These are phyloP conservation scores for Dispira simplex DNA, from an alignment of 192 early-diverging fungal species.

Conservation along the genomic window DNA sequence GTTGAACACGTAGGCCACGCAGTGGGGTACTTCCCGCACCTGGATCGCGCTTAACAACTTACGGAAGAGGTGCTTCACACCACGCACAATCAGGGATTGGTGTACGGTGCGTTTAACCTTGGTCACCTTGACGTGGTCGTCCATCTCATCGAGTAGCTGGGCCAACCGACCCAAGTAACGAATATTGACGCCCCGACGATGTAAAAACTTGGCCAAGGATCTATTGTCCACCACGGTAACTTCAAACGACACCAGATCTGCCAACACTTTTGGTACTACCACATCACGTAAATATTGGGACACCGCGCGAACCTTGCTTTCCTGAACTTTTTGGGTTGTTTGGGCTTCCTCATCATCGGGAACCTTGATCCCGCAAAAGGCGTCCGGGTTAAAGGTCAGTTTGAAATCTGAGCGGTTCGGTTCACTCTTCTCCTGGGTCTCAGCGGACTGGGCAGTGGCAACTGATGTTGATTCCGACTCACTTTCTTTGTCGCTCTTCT, in stretches of 20 bases:
- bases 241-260: slow-evolving; percentile 40
- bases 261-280: slow-evolving; percentile 43
- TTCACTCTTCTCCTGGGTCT: slow-evolving; percentile 10
- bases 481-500: slow-evolving; percentile 12
- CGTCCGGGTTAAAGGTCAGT: slow-evolving; percentile 36
- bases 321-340: slow-evolving; percentile 23
- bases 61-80: slow-evolving; percentile 71
- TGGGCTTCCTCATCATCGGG: slow-evolving; percentile 14
- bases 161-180: slow-evolving; percentile 78
- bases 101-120: slow-evolving; percentile 40
- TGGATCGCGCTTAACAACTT: slow-evolving; percentile 38
- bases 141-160: slow-evolving; percentile 37
- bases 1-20: slow-evolving; percentile 70
- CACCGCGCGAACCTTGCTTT: slow-evolving; percentile 49
- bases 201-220: slow-evolving; percentile 64
- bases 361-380: slow-evolving; percentile 37
- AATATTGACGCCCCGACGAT: slow-evolving; percentile 95
- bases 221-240: slow-evolving; percentile 53
- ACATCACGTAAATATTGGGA: slow-evolving; percentile 61
- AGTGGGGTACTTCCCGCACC: slow-evolving; percentile 36
- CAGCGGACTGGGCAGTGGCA: slow-evolving; percentile 10
- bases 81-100: slow-evolving; percentile 82
- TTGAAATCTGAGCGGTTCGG: slow-evolving; percentile 29
- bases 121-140: slow-evolving; percentile 17
- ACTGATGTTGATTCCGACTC: neutral